Conservation (phyloP, 2,329 filamentous ascomycete species). For the Exophiala xenobiotica region DNA sequence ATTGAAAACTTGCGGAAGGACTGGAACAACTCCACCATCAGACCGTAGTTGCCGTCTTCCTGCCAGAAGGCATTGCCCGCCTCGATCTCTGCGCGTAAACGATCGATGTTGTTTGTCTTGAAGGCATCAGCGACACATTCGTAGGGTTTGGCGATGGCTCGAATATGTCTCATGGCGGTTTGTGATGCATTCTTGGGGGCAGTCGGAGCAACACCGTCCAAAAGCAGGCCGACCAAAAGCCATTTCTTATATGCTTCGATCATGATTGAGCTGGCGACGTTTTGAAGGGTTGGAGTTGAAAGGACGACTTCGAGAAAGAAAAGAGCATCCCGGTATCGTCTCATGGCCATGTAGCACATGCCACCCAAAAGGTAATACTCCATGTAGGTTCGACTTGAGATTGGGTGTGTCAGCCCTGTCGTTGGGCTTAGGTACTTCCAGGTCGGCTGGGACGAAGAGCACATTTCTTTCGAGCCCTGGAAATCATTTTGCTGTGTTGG, state of each 20-base stretch:
- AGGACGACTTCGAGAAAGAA: slow-evolving; percentile 65
- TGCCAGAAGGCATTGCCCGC: slow-evolving; percentile 61
- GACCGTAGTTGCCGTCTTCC: slow-evolving; percentile 69
- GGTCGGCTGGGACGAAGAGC: slow-evolving; percentile 34
- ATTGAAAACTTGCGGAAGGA: slow-evolving; percentile 77
- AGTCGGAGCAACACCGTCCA: slow-evolving; percentile 58
- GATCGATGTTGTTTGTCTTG: slow-evolving; percentile 55
- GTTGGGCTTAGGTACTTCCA: slow-evolving; percentile 37
- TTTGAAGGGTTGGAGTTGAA: slow-evolving; percentile 63
- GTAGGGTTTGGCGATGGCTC: slow-evolving; percentile 66
- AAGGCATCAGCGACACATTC: slow-evolving; percentile 69
- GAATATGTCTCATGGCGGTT: slow-evolving; percentile 57
- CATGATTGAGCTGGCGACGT: slow-evolving; percentile 72
- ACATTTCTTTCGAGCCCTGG: slow-evolving; percentile 31
- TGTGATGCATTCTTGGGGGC: slow-evolving; percentile 58
- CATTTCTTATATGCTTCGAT: slow-evolving; percentile 90
- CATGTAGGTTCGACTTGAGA: slow-evolving; percentile 48
- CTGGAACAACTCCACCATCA: slow-evolving; percentile 67
- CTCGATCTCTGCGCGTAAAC: slow-evolving; percentile 64
- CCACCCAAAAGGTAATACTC: slow-evolving; percentile 67
- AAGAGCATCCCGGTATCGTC: slow-evolving; percentile 63
- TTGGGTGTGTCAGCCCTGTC: slow-evolving; percentile 41
- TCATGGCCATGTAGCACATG: slow-evolving; percentile 62
- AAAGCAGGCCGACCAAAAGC: slow-evolving; percentile 72
- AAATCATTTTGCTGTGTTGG: slow-evolving; percentile 33